Base-by-base conservation (phyloP, 164 flowering plant genomes). In the Annona cherimola region DNA sequence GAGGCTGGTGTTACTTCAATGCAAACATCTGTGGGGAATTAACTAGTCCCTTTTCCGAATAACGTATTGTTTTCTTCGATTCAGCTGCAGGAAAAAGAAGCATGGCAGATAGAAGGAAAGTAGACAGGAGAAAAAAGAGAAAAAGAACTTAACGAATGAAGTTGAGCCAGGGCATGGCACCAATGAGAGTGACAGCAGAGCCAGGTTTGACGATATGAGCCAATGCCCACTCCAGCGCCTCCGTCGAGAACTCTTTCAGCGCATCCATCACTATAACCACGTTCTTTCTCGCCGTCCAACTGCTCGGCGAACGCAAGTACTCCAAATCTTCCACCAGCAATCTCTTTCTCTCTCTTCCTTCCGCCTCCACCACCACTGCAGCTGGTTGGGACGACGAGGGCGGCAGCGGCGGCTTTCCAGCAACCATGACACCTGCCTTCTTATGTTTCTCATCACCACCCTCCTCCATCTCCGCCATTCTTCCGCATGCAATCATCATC, bases 121-220 rank as follows among this genome's bases (percentile, higher is more conserved):
- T 46, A 46, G 26, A n/a, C 3, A 41, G 5, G 45, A n/a, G 14
- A 35, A 55, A 67, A 44, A 7, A 65, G 68, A 41, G 20, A 54
- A 55, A 26, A 26, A 26, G 41, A 6, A 5, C 0, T 84, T 81
- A 19, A 85, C 88, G 77, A 0, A 84, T 84, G 50, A 86, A 79
- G 57, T 83, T 84, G 0, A 83, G 84, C 88, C 90, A 88, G 0
- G 92, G 90, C 88, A 82, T 81, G 63, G 80, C 80, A 3, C 88
- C 88, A 5, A 86, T 73, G 44, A 88, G 80, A 8, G 85, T 85
- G 43, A 86, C 77, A 6, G 6, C 61, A 39, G 75, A 78, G 45
- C 83, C 84, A 8, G 79, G 18, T 8, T 44, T 55, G 18, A 77
- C 64, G 59, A 86, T 61, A 67, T 86, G 76, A n/a, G 78, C 70